Conservation (phyloP, 2,329 filamentous ascomycete species). For the Xylariaceae sp. region DNA sequence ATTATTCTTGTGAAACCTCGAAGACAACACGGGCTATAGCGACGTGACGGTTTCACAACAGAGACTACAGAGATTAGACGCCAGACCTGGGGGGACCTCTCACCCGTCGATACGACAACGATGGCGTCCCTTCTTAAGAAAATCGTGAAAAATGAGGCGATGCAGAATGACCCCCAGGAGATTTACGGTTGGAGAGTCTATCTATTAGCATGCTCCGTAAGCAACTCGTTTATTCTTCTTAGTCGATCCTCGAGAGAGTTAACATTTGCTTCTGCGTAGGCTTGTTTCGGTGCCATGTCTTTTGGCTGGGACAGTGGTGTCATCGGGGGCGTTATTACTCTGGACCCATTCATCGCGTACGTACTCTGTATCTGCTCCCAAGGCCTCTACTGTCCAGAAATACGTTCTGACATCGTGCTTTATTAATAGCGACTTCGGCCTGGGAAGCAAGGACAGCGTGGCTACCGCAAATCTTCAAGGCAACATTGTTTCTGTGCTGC, state of each 20-base stretch:
- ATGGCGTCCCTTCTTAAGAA: constrained; percentile 40
- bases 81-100: constrained; percentile 9
- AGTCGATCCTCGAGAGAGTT: background rate
- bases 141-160: constrained; percentile 61
- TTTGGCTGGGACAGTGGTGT: constrained; percentile 67
- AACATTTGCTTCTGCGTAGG: constrained; percentile 27
- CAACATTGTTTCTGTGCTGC: constrained; percentile 65
- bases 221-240: constrained; percentile 13
- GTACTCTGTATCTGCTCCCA: constrained; percentile 18
- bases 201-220: constrained; percentile 60
- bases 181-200: constrained; percentile 74
- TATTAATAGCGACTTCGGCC: constrained; percentile 55
- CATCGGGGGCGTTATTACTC: constrained; percentile 66
- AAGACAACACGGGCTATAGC: constrained; percentile 5
- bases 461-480: constrained; percentile 59
- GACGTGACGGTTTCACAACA: constrained; percentile 3
- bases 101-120: constrained; percentile 19
- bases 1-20: constrained; percentile 13
- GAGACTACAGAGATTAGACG: constrained; percentile 1
- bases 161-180: constrained; percentile 66
- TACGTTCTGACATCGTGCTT: constrained; percentile 12
- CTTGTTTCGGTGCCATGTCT: constrained; percentile 54
- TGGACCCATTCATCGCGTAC: constrained; percentile 59
- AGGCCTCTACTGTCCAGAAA: background rate
- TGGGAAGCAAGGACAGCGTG: constrained; percentile 44